Conservation (phyloP, 331 rosid species). For the Quercus lobata region DNA sequence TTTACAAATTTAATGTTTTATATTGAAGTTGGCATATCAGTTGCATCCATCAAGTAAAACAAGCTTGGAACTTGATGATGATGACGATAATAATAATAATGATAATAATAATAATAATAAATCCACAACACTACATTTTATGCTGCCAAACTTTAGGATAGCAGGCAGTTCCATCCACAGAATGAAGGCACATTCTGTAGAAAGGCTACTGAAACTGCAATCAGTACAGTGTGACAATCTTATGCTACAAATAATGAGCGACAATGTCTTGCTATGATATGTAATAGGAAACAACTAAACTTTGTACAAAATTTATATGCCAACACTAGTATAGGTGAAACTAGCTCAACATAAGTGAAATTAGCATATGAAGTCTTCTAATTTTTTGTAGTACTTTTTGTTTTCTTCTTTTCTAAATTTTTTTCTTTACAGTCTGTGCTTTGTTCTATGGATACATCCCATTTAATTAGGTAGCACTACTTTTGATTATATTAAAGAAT, state of each 20-base stretch:
- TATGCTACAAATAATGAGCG: background rate
- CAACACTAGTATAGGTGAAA: background rate
- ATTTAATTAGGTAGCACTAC: too few relatives aligned
- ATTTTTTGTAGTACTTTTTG: too few relatives aligned
- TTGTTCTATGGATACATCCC: too few relatives aligned
- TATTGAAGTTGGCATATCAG: background rate
- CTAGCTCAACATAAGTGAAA: too few relatives aligned
- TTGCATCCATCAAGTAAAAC: constrained; percentile 1
- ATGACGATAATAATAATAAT: too few relatives aligned
- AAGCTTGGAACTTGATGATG: background rate
- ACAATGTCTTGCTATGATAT: background rate
- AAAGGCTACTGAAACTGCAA: background rate
- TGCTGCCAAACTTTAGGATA: background rate
- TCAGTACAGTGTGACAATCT: background rate
- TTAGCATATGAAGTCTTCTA: too few relatives aligned
- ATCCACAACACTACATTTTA: background rate
- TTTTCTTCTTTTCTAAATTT: too few relatives aligned
- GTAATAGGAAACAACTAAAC: background rate
- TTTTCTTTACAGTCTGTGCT: too few relatives aligned
- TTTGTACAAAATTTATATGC: background rate
- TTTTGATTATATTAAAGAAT: too few relatives aligned
- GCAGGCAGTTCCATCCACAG: background rate
- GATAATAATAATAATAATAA: too few relatives aligned
- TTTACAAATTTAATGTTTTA: background rate
- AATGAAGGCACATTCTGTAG: background rate